These are phyloP conservation scores for Aspergillus carlsbadensis DNA, from an alignment of 495 filamentous ascomycete species.

Conservation along the genomic window DNA sequence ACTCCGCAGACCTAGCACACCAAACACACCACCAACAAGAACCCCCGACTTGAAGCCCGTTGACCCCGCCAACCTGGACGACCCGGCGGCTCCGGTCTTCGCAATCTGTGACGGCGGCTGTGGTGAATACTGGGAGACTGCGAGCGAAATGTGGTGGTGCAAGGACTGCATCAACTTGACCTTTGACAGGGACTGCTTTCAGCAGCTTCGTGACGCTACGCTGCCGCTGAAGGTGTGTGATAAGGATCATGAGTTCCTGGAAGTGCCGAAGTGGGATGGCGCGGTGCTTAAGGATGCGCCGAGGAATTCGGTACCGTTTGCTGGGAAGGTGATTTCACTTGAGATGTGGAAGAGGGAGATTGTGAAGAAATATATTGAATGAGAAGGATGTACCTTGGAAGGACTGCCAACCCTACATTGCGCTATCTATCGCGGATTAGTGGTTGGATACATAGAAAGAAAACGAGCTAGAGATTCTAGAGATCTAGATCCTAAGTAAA, in stretches of 20 bases:
- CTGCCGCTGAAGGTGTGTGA: constrained; percentile 29
- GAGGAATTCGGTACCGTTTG: constrained; percentile 29
- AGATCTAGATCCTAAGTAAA: no score
- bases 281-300: constrained; percentile 14
- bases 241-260: constrained; percentile 36
- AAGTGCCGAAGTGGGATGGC: constrained; percentile 35
- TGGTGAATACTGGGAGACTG: constrained; percentile 20
- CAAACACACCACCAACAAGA: not conserved
- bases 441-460: not conserved
- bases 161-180: constrained; percentile 34
- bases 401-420: not conserved
- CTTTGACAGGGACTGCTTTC: constrained; percentile 30
- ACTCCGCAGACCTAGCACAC: not conserved
- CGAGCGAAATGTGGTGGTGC: constrained; percentile 35
- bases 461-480: not conserved
- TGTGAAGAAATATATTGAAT: constrained; percentile 24
- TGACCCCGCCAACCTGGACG: not conserved
- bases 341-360: constrained; percentile 38
- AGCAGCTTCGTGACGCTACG: constrained; percentile 25
- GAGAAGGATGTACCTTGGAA: not conserved
- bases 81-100: constrained; percentile 5
- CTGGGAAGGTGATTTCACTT: constrained; percentile 31
- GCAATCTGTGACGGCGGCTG: constrained; percentile 28
- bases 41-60: not conserved
- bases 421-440: no score